These are phyloP conservation scores for Penicillium sp. DNA, from an alignment of 2,329 filamentous ascomycete species.

Conservation along the genomic window DNA sequence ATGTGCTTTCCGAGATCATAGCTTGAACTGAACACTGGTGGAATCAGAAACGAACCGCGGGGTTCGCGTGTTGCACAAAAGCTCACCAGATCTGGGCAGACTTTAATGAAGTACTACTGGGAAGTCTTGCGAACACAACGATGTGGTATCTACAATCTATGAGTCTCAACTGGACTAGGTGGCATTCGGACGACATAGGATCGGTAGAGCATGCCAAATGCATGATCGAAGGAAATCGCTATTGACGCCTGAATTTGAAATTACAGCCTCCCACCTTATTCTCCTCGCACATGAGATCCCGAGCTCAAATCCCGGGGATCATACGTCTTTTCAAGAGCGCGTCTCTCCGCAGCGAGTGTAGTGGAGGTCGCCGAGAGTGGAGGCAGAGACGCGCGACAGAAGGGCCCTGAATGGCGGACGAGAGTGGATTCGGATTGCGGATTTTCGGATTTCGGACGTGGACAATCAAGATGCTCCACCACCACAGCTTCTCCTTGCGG, in stretches of 20 bases:
- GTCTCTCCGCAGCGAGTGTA: conserved; percentile 5
- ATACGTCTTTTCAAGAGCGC: conserved; percentile 1
- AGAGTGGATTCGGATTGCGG: conserved; percentile 15
- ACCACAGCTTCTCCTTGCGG: background rate
- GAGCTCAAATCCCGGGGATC: background rate
- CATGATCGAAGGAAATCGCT: background rate
- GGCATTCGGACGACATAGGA: background rate
- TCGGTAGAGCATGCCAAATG: background rate
- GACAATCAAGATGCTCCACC: background rate
- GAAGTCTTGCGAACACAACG: background rate
- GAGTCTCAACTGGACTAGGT: background rate
- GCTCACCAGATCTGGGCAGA: background rate
- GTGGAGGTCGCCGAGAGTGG: conserved; percentile 21
- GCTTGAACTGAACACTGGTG: background rate
- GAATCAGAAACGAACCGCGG: background rate
- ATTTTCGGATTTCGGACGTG: conserved; percentile 14
- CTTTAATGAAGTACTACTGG: background rate
- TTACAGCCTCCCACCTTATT: background rate
- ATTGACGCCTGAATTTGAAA: background rate
- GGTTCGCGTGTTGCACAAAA: too few relatives aligned
- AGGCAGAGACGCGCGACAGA: background rate
- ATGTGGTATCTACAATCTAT: background rate
- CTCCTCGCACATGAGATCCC: background rate
- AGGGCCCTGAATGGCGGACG: conserved; percentile 1
- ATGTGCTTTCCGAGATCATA: background rate